phyloP scores from a whole-genome alignment of 1,139 yeast species.

The Pichia kudriavzevii region DNA sequence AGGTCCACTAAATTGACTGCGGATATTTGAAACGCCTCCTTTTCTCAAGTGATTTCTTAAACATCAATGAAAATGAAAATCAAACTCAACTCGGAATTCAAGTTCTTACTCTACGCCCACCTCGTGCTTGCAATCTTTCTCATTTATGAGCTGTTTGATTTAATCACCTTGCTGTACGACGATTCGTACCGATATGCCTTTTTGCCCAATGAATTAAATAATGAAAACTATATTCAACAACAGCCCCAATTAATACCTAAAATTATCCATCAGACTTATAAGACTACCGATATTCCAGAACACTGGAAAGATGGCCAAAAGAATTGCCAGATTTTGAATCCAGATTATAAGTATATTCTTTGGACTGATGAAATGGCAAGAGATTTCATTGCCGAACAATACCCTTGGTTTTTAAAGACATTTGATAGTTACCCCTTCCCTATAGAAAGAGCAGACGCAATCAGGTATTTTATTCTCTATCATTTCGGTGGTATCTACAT shows the following conservation, averaged over 20 bases:
- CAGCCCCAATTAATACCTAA: conserved; percentile 65
- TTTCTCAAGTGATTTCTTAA: no score
- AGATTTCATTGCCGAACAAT: conserved; percentile 67
- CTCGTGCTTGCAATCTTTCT: conserved; percentile 46
- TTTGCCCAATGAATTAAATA: conserved; percentile 47
- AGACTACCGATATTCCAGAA: conserved; percentile 68
- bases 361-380: conserved; percentile 90
- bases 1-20: no score
- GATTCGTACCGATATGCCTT: conserved; percentile 61
- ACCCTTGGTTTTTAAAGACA: conserved; percentile 78
- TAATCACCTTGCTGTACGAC: conserved; percentile 68
- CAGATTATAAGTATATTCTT: conserved; percentile 76
- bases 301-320: conserved; percentile 75
- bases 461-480: conserved; percentile 73
- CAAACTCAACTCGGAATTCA: conserved; percentile 51
- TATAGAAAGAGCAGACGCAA: conserved; percentile 89
- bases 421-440: conserved; percentile 75
- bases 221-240: conserved; percentile 24
- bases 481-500: conserved; percentile 89
- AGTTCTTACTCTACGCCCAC: conserved; percentile 53
- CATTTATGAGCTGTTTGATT: conserved; percentile 60
- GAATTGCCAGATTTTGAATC: conserved; percentile 69
- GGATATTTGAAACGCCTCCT: no score
- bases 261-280: conserved; percentile 90
- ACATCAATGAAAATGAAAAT: no score